A percentile compares a stretch with the other conserved stretches of the same genome.
These are phyloP conservation scores for Exophiala lecanii-corni DNA, from an alignment of 2,329 filamentous ascomycete genomes.

Conservation along the genomic window DNA sequence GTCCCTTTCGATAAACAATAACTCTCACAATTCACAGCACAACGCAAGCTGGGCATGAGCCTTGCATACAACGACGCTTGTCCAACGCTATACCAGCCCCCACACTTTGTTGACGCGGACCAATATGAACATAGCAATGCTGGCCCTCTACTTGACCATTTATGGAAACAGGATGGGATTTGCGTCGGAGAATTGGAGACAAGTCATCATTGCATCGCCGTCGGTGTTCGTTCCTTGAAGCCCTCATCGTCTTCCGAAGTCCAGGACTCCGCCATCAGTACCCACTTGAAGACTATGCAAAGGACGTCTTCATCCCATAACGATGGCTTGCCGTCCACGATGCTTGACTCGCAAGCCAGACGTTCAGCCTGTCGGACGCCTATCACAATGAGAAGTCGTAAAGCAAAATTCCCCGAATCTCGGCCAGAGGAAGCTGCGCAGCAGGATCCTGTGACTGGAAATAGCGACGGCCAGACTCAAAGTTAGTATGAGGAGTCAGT, in stretches of 20 bases:
- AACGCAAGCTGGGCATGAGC: conserved; percentile 40
- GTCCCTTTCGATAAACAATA: no score
- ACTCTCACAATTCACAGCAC: conserved; percentile 10
- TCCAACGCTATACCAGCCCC: conserved; percentile 36
- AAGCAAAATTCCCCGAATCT: no score
- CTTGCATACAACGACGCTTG: conserved; percentile 43
- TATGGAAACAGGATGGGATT: conserved; percentile 8
- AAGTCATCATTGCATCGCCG: conserved; percentile 13
- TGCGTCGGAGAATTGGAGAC: conserved; percentile 13
- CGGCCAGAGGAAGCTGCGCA: no score
- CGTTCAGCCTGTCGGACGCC: neutral
- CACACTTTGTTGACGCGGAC: conserved; percentile 17
- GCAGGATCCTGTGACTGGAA: no score
- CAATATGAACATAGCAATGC: neutral
- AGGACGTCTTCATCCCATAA: conserved; percentile 20
- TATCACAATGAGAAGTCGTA: no score
- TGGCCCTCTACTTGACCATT: conserved; percentile 5
- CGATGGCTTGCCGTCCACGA: conserved; percentile 17
- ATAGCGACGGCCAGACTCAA: no score
- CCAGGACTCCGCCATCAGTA: conserved; percentile 20
- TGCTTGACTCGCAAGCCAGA: conserved; percentile 4
- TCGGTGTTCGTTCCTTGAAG: conserved; percentile 6
- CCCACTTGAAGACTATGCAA: conserved; percentile 22
- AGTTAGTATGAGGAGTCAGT: no score
- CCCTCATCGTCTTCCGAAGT: neutral